phyloP scores from a whole-genome alignment of 805 yeast species.

The Starmerella scarabaei region DNA sequence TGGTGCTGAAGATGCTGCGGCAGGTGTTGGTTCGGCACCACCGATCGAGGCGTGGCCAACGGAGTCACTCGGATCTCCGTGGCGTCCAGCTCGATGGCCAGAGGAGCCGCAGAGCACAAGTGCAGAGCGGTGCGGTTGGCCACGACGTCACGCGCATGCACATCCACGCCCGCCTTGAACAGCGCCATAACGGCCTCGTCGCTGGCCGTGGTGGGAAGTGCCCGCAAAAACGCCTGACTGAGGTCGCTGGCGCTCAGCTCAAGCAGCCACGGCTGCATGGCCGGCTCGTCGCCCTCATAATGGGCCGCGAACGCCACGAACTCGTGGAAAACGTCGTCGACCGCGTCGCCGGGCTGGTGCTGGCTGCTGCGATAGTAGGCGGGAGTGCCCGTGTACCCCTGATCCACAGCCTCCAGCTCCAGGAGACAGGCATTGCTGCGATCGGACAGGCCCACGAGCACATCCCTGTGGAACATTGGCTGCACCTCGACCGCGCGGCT shows the following conservation, averaged over 20 bases:
- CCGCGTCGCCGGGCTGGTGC: conserved; percentile 6
- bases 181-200: conserved; percentile 44
- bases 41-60: neutral
- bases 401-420: conserved; percentile 63
- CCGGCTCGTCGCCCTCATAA: conserved; percentile 26
- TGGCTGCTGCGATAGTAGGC: conserved; percentile 5
- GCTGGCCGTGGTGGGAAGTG: conserved; percentile 53
- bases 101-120: conserved; percentile 34
- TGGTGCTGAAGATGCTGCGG: too few species aligned
- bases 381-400: conserved; percentile 32
- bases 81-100: neutral
- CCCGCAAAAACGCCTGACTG: conserved; percentile 59
- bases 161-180: conserved; percentile 42
- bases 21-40: neutral
- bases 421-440: conserved; percentile 37
- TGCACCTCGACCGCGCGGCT: conserved; percentile 91
- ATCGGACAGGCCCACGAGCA: conserved; percentile 74
- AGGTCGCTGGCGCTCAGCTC: conserved; percentile 34
- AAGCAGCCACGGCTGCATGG: conserved; percentile 35
- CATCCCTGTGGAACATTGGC: conserved; percentile 87
- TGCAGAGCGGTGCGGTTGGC: conserved; percentile 66
- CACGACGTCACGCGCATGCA: conserved; percentile 55
- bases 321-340: conserved; percentile 58
- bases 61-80: neutral
- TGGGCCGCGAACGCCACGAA: conserved; percentile 34